Conservation (phyloP, 2,329 filamentous ascomycete genomes). For the Zasmidium citrigriseum region DNA sequence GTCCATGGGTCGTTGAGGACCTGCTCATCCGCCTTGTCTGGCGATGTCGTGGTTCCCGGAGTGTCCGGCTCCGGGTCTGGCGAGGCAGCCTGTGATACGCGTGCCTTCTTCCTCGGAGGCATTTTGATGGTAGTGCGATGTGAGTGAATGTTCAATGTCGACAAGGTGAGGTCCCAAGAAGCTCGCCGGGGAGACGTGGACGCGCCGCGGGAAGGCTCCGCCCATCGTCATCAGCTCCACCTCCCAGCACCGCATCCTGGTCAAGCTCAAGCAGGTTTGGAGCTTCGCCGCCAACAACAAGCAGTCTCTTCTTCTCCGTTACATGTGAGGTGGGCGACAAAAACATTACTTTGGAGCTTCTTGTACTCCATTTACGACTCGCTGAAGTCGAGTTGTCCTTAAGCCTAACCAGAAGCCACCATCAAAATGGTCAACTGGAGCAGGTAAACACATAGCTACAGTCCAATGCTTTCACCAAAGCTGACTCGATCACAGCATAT, state of each 20-base stretch:
- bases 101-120: conserved; percentile 71
- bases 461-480: neutral
- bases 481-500: conserved; percentile 11
- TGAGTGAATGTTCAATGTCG: conserved; percentile 16
- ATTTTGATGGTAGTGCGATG: conserved; percentile 42
- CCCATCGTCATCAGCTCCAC: neutral
- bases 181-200: neutral
- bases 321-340: too few relatives aligned
- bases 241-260: neutral
- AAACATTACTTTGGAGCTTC: too few relatives aligned
- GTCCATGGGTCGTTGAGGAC: conserved; percentile 78
- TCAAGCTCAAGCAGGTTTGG: conserved; percentile 1
- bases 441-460: neutral
- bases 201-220: too few relatives aligned
- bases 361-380: too few relatives aligned
- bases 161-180: neutral
- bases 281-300: neutral
- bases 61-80: conserved; percentile 51
- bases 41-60: conserved; percentile 36
- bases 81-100: conserved; percentile 54
- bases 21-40: conserved; percentile 48
- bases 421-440: conserved; percentile 8
- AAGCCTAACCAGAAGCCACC: too few relatives aligned
- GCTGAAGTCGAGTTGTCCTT: too few relatives aligned
- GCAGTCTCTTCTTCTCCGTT: conserved; percentile 5